phyloP scores from a whole-genome alignment of 2,329 filamentous ascomycete genomes.

The Penicillium sp. region DNA sequence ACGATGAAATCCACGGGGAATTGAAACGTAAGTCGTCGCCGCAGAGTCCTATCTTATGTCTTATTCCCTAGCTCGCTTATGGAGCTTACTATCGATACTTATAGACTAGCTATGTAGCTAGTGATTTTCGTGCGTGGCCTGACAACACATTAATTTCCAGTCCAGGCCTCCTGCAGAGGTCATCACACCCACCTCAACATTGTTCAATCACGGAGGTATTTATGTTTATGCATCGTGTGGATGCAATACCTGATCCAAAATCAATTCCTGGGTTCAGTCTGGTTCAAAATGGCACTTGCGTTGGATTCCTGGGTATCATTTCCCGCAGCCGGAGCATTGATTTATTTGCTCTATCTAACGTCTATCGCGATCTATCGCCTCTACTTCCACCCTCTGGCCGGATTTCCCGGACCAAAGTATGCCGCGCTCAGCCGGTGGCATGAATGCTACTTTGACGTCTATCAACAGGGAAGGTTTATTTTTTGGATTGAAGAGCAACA shows the following conservation, averaged over 20 bases:
- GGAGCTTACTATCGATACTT: not conserved
- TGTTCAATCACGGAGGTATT: not conserved
- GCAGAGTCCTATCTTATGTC: too few relatives aligned
- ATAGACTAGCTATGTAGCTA: not conserved
- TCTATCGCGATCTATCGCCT: slow-evolving; percentile 14
- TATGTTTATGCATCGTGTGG: not conserved
- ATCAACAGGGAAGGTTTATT: slow-evolving; percentile 22
- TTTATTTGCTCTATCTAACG: not conserved
- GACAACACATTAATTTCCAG: not conserved
- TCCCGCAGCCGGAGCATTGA: not conserved
- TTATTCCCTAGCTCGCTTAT: not conserved
- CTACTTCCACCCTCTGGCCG: slow-evolving; percentile 19
- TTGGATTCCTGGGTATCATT: not conserved
- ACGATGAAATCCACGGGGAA: not conserved
- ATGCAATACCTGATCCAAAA: not conserved
- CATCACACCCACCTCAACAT: not conserved
- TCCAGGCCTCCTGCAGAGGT: not conserved
- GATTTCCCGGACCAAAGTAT: slow-evolving; percentile 19
- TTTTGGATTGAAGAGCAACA: slow-evolving; percentile 25
- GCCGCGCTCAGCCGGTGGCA: slow-evolving; percentile 18
- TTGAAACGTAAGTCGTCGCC: not conserved
- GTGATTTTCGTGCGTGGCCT: not conserved
- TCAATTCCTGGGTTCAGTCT: not conserved
- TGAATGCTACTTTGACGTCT: slow-evolving; percentile 22
- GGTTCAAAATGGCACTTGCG: not conserved